Evolutionary conservation across 164 flowering plant species (phyloP), one percentile per base, ranked within the genome.

Genomic region (Nelumbo lutea): DNA sequence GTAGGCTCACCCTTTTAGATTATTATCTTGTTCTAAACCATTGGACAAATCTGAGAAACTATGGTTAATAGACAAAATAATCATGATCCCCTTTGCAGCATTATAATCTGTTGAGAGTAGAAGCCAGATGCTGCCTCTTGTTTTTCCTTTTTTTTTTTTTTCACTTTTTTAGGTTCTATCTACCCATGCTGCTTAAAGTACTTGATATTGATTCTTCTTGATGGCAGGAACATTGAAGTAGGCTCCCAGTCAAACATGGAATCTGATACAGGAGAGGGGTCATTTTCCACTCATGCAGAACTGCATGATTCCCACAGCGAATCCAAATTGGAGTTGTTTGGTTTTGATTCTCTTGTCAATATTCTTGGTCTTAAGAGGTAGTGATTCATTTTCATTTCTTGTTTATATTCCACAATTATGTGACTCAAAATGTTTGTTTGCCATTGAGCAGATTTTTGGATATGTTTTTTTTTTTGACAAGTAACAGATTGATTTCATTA

Each of bases 281-380:
- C 81, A 3, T 9, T 68, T 75, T 75, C 82, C 65, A 70, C 68
- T 64, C 80, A 86, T 78, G 77, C 55, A 47, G 78, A 64, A 48
- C 70, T 48, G 9, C 80, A 83, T 76, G 90, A 87, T 41, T 62
- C 81, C 44, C 84, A 82, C 15, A 77, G 71, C 56, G 96, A 90
- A 57, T 87, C 96, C 45, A 95, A 88, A 73, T 62, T 95, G 83
- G 98, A 95, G 75, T 74, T 95, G 80, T 95, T 95, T 82, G 98
- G 98, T 79, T 95, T 95, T 77, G 97, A 91, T 81, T 90, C 98
- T 64, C 97, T 95, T 68, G 97, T 95, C 61, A 92, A 89, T 70
- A 92, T 90, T 76, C 88, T 95, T 68, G 98, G 98, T 41, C 89
- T 95, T 38, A 89, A 81, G 78, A 92, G 97, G 98, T 94, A 81